Conservation (phyloP, 129 eudicot genomes). For the Pulicaria dysenterica region DNA sequence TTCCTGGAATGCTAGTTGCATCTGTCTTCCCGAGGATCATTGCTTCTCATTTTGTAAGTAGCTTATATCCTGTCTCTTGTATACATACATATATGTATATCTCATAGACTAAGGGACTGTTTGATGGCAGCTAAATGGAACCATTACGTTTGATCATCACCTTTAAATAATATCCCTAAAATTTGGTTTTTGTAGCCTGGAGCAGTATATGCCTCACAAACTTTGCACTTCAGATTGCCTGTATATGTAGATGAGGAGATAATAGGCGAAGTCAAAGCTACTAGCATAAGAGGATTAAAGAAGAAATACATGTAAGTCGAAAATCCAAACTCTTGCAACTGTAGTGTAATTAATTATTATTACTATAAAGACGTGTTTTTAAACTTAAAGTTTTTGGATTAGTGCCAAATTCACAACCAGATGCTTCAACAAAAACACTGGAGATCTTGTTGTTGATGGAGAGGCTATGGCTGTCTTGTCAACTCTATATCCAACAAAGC, state of each 20-base stretch:
- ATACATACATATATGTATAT: not conserved
- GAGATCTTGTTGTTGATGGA: slow-evolving; percentile 64
- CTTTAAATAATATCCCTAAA: not conserved
- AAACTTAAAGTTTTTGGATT: not conserved
- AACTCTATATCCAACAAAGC: slow-evolving; percentile 31
- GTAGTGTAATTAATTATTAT: no score
- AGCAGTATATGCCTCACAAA: slow-evolving; percentile 86
- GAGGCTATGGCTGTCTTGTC: slow-evolving; percentile 85
- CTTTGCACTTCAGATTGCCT: slow-evolving; percentile 72
- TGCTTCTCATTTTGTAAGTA: slow-evolving; percentile 80
- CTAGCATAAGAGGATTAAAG: slow-evolving; percentile 55
- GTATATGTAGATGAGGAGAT: slow-evolving; percentile 73
- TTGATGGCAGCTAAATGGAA: no score
- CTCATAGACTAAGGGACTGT: no score
- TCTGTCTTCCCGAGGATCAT: slow-evolving; percentile 81
- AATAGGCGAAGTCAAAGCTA: slow-evolving; percentile 61
- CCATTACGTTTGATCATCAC: no score
- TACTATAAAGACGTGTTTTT: not conserved
- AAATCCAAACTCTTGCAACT: not conserved
- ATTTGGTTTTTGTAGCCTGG: slow-evolving; percentile 63
- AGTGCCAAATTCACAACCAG: slow-evolving; percentile 79
- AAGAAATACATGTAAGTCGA: slow-evolving; percentile 59
- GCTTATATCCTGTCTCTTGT: not conserved
- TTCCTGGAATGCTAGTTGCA: slow-evolving; percentile 92
- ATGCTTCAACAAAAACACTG: slow-evolving; percentile 50